These are phyloP conservation scores for Dothistroma pini DNA, from an alignment of 2,329 filamentous ascomycete genomes.

Conservation along the genomic window DNA sequence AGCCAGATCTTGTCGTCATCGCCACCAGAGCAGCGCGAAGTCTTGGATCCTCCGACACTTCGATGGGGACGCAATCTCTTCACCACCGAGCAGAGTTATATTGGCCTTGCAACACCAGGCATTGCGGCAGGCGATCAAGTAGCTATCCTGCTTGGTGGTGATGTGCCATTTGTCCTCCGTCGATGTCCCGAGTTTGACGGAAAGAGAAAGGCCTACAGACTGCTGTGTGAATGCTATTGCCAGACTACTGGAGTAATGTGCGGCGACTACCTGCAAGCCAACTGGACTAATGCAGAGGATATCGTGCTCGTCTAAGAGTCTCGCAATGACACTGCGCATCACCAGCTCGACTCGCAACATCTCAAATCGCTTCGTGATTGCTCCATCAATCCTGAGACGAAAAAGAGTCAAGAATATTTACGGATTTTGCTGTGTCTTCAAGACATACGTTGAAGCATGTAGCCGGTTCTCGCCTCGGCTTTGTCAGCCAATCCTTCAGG, in stretches of 20 bases:
- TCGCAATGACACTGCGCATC: neutral
- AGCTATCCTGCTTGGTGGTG: conserved; percentile 28
- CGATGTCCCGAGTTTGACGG: conserved; percentile 12
- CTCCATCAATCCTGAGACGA: neutral
- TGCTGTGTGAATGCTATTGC: conserved; percentile 32
- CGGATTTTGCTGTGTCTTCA: too few relatives aligned
- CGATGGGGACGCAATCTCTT: conserved; percentile 30
- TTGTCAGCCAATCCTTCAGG: too few relatives aligned
- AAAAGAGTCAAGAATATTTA: too few relatives aligned
- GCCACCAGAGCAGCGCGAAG: conserved; percentile 9
- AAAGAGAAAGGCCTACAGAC: conserved; percentile 20
- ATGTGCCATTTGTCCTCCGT: conserved; percentile 32
- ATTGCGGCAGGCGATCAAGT: conserved; percentile 24
- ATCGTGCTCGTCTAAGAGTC: conserved; percentile 27
- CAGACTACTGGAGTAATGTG: conserved; percentile 25
- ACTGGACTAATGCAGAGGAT: conserved; percentile 24
- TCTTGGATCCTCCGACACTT: conserved; percentile 14
- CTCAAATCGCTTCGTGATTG: neutral
- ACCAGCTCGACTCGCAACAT: neutral
- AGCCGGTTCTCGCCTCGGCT: too few relatives aligned
- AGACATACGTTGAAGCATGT: too few relatives aligned
- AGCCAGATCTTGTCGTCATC: conserved; percentile 15
- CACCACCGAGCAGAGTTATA: conserved; percentile 23
- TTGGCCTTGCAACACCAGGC: conserved; percentile 28
- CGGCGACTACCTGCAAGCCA: conserved; percentile 23